Conservation (phyloP, 2,329 filamentous ascomycete genomes). For the Dothistroma septosporum region DNA sequence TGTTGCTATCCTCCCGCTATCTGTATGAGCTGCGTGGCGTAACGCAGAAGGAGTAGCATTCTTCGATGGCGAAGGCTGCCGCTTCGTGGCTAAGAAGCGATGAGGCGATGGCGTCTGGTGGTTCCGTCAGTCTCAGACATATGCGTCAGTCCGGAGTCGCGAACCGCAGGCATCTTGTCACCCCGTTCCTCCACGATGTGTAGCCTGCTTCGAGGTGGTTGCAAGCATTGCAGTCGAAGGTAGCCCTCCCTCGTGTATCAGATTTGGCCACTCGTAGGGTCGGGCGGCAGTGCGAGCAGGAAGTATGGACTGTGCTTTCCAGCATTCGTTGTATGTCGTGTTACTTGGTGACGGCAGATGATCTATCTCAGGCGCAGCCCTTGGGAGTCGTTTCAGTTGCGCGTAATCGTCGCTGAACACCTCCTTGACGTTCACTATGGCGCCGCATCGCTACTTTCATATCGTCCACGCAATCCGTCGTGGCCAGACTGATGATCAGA, state of each 20-base stretch:
- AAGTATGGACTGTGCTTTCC: too few species aligned
- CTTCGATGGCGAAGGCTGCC: slow-evolving; percentile 17
- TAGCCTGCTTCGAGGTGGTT: not conserved
- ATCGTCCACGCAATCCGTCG: too few species aligned
- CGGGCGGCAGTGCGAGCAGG: too few species aligned
- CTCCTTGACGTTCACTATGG: too few species aligned
- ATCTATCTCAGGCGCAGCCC: too few species aligned
- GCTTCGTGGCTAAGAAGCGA: slow-evolving; percentile 25
- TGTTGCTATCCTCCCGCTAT: not conserved
- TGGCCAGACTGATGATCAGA: too few species aligned
- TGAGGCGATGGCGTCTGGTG: slow-evolving; percentile 30
- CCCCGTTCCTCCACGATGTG: not conserved
- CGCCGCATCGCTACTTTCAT: too few species aligned
- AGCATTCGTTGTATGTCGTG: too few species aligned
- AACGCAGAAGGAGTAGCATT: slow-evolving; percentile 13
- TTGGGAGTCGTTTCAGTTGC: too few species aligned
- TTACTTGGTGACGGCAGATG: too few species aligned
- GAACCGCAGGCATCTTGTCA: slow-evolving; percentile 16
- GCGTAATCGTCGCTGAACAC: too few species aligned
- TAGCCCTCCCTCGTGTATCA: not conserved
- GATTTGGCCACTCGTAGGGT: too few species aligned
- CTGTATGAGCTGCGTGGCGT: slow-evolving; percentile 2
- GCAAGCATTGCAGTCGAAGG: not conserved
- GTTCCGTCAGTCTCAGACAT: not conserved
- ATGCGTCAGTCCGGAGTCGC: not conserved